phyloP scores from a whole-genome alignment of 305 asterid genomes.

The Fraxinus sp. region DNA sequence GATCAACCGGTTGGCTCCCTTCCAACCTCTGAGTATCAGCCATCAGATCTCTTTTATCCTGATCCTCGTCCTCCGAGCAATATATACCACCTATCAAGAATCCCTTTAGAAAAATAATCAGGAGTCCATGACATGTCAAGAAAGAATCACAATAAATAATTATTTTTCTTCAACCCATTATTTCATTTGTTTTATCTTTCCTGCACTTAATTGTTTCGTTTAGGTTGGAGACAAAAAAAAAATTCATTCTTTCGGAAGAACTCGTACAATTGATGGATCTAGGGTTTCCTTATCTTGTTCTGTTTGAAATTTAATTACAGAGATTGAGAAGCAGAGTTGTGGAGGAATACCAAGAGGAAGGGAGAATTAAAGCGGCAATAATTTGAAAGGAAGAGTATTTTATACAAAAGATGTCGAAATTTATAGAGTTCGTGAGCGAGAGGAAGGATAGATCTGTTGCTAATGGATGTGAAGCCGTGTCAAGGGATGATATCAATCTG shows the following conservation, averaged over 20 bases:
- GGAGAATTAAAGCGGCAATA: background rate
- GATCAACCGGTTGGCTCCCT: constrained; percentile 37
- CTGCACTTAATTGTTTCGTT: background rate
- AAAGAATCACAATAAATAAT: background rate
- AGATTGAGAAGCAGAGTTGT: background rate
- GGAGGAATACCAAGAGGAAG: background rate
- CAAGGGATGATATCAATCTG: background rate
- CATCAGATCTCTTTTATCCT: constrained; percentile 3
- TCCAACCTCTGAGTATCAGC: constrained; percentile 28
- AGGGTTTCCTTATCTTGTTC: background rate
- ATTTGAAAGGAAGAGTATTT: background rate
- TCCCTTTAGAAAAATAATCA: background rate
- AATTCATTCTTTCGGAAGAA: background rate
- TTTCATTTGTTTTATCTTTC: background rate
- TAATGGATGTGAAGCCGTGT: background rate
- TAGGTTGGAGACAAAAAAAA: background rate
- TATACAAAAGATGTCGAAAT: background rate
- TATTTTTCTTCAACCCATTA: background rate
- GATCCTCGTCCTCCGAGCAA: background rate
- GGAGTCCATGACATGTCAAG: background rate
- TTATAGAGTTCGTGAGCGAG: background rate
- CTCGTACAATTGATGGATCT: background rate
- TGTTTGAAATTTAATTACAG: background rate
- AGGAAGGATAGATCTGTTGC: background rate
- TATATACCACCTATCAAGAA: background rate